Evolutionary conservation across 192 early-diverging fungal genomes (phyloP).

Genomic region (Entrophospora sp.): DNA sequence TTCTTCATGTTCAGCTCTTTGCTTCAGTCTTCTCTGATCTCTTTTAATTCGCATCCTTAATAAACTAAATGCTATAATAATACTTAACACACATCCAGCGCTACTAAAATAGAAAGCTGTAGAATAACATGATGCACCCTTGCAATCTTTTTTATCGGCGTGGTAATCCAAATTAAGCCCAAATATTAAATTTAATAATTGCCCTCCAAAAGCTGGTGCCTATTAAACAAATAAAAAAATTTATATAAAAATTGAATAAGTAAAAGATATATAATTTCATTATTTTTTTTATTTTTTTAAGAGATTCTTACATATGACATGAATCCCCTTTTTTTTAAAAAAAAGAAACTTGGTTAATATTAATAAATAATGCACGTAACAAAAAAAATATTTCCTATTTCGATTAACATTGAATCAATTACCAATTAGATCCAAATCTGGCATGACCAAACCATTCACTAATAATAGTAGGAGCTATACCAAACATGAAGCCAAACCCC

Average conservation of each 20-base stretch:
- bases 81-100: no score
- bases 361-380: background rate
- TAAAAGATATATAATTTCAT: background rate
- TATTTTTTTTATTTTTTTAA: no score
- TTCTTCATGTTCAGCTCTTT: no score
- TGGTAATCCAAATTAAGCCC: conserved; percentile 45
- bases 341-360: background rate
- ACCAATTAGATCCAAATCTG: conserved; percentile 35
- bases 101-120: no score
- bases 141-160: no score
- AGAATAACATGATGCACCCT: no score
- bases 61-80: no score
- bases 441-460: conserved; percentile 33
- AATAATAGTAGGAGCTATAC: conserved; percentile 31
- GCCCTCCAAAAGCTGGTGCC: conserved; percentile 52
- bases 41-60: no score
- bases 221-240: conserved; percentile 52
- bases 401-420: background rate
- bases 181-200: conserved; percentile 51
- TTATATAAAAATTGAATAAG: conserved; percentile 16
- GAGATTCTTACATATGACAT: conserved; percentile 12
- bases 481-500: conserved; percentile 34
- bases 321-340: background rate
- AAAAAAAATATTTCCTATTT: background rate
- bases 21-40: no score